phyloP scores from a whole-genome alignment of 768 basidiomycete species.

The Termitomyces sp. region DNA sequence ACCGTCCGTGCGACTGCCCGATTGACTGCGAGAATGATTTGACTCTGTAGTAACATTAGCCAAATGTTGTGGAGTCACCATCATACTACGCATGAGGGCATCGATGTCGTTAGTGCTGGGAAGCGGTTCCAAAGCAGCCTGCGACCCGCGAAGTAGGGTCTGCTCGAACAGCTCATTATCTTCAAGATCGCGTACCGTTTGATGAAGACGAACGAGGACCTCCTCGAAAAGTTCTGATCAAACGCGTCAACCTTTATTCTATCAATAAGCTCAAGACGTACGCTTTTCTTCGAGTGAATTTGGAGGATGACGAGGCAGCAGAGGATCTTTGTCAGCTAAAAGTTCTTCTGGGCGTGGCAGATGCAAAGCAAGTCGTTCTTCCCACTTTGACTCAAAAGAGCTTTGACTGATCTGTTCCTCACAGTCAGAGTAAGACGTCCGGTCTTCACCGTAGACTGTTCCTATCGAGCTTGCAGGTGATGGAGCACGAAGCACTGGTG shows the following conservation, averaged over 20 bases:
- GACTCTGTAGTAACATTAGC: constrained; percentile 3
- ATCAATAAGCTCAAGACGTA: constrained; percentile 15
- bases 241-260: not conserved
- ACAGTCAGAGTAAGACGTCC: constrained; percentile 40
- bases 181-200: constrained; percentile 33
- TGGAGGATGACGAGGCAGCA: constrained; percentile 25
- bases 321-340: constrained; percentile 31
- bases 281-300: constrained; percentile 30
- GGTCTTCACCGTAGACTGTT: constrained; percentile 39
- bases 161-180: constrained; percentile 48
- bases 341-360: constrained; percentile 35
- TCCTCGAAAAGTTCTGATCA: constrained; percentile 26
- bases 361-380: constrained; percentile 32
- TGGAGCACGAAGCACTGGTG: constrained; percentile 41
- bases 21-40: constrained; percentile 4
- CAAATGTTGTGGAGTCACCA: constrained; percentile 27
- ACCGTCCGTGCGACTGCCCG: constrained; percentile 12
- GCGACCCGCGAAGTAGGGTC: constrained; percentile 40
- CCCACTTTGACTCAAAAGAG: constrained; percentile 39
- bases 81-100: constrained; percentile 48
- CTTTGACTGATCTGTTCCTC: constrained; percentile 31
- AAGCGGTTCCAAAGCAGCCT: constrained; percentile 37
- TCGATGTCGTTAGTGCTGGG: constrained; percentile 44
- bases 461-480: constrained; percentile 52
- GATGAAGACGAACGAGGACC: constrained; percentile 32